These are phyloP conservation scores for Hypholoma fasciculare DNA, from an alignment of 768 basidiomycete genomes.

Conservation along the genomic window DNA sequence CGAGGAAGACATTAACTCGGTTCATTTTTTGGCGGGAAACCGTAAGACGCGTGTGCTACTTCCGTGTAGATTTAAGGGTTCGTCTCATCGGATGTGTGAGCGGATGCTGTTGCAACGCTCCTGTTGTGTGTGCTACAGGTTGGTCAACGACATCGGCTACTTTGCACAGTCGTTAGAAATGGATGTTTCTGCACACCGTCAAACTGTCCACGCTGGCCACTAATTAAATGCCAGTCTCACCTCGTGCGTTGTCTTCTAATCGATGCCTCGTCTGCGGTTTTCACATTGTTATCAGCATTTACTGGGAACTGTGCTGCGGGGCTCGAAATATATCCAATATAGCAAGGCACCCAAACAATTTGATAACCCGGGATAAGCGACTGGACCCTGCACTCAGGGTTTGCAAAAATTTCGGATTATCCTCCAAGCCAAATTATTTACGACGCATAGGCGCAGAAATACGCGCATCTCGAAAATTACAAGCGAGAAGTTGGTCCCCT, in stretches of 20 bases:
- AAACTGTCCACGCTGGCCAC: slow-evolving; percentile 2
- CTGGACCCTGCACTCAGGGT: slow-evolving; percentile 17
- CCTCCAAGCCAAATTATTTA: too few species aligned
- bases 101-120: too few species aligned
- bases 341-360: slow-evolving; percentile 8
- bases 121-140: too few species aligned
- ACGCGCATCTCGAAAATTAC: too few species aligned
- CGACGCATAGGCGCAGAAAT: too few species aligned
- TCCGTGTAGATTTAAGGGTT: too few species aligned
- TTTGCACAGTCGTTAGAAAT: background rate
- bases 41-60: too few species aligned
- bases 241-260: slow-evolving; percentile 6
- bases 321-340: slow-evolving; percentile 5
- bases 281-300: slow-evolving; percentile 14
- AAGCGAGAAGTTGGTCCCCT: too few species aligned
- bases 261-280: background rate
- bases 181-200: slow-evolving; percentile 13
- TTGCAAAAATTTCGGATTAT: too few species aligned
- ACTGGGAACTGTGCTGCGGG: slow-evolving; percentile 11
- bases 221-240: background rate
- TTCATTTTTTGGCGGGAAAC: too few species aligned
- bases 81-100: too few species aligned
- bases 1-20: too few species aligned
- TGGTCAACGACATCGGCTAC: background rate
- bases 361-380: slow-evolving; percentile 15